Base-by-base conservation (phyloP, 129 eudicot species). In the Ambrosia trifida region DNA sequence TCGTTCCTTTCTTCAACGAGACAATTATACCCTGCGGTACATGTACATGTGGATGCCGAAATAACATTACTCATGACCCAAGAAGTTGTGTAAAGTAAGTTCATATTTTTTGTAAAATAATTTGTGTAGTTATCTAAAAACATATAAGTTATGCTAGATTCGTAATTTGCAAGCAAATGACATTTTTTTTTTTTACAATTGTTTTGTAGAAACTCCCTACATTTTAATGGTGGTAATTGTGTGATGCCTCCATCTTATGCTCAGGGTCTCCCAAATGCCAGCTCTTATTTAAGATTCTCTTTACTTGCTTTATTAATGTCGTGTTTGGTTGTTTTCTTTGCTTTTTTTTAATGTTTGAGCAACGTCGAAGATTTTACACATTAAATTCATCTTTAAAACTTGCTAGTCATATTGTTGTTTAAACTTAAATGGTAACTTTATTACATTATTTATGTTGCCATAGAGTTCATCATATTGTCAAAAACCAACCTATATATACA, bases 141-240 rank as follows among this genome's bases (percentile, higher is more conserved):
- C 31, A 4, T 11, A 13, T 35, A 6, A 6, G 18, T 36, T 52
- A 47, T 14, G 38, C 54, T 43, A 12, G 13, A 20, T 1, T 0
- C 40, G 53, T 8, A 6, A 38, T 38, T 3, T 52, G 3, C n/a
- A 40, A 33, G 12, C n/a, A 57, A 11, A 28, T 54, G 4, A 54
- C 33, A 94, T 46, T 46, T 11, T 4, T n/a, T n/a, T 3, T 46
- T 13, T 46, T 46, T 46, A 14, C 17, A 11, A 0, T 13, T 11
- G 18, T 13, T 46, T 46, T 46, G 18, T 13, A 14, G 43, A 38
- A 38, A 38, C 43, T 36, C 41, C 1, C 41, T 8, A 36, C 7
- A 89, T 47, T 93, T 89, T 79, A 93, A 85, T 50, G 98, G 96
- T 49, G 98, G 85, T 62, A 92, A 92, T 57, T 89, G 96, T 69